Base-by-base conservation (phyloP, 2,329 filamentous ascomycete species). In the Colletotrichum sojae region DNA sequence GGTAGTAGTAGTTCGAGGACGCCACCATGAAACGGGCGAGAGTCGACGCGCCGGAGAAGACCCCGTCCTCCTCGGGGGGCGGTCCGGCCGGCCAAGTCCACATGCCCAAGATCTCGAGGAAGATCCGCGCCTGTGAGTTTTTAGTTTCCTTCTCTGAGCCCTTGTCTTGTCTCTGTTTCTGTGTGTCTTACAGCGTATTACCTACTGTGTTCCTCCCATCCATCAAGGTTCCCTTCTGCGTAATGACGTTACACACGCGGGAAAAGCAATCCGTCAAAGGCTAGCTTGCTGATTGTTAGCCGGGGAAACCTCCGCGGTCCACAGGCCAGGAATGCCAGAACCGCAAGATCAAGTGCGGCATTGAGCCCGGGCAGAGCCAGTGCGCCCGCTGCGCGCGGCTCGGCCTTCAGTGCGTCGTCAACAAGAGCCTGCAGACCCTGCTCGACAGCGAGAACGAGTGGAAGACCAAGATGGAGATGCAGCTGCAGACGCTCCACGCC, bases 301-400 rank as follows among this genome's bases (percentile, higher is more conserved):
- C 31, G 31, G 31, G 31, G 31, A 36, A 36, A 9, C 31, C 8
- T 36, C 31, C 31, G 31, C 31, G 8, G 31, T 36, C 63, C 36
- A 36, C 43, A 78, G 77, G 77, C 68, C 75, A 77, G 67, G 84
- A 85, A 74, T 87, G 85, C 69, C 85, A 86, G 71, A 81, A 81
- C 22, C 84, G 86, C 72, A 88, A 88, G 74, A 87, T 88, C 72
- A 85, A 85, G 73, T 88, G 86, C 73, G 82, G 85, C 66, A 82
- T 87, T 71, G 80, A 82, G 63, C 71, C 72, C 39, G 84, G 83
- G 8, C 79, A 84, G 68, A 73, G 78, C 6, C 81, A 79, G 64
- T 88, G 86, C 74, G 80, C 80, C 9, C 82, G 86, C 72, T 88
- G 86, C 72, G 74, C 79, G 39, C 83, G 84, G 48, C 83, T 84